Evolutionary conservation across 164 flowering plant genomes (phyloP).

Genomic region (Vitis cinerea): DNA sequence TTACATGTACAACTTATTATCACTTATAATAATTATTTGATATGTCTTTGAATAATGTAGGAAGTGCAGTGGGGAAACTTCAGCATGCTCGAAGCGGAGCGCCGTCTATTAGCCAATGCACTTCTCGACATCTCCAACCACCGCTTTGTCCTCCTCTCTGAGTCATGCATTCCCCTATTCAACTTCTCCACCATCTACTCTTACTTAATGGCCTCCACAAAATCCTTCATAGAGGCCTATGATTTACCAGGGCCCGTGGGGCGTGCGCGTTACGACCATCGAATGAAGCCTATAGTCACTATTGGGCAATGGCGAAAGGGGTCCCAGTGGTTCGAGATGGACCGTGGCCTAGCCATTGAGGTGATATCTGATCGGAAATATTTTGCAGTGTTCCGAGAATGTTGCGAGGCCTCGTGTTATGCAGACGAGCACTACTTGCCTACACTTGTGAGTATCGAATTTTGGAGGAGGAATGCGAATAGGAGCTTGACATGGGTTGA

Average conservation of each 20-base stretch:
- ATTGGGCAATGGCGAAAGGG: constrained; percentile 35
- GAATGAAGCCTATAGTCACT: constrained; percentile 19
- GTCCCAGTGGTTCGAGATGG: constrained; percentile 39
- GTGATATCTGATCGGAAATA: constrained; percentile 24
- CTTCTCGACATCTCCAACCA: constrained; percentile 36
- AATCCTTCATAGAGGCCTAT: constrained; percentile 23
- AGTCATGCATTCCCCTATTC: constrained; percentile 41
- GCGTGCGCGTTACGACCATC: constrained; percentile 25
- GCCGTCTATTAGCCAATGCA: constrained; percentile 35
- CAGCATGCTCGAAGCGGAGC: constrained; percentile 38
- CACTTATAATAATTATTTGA: too few species aligned
- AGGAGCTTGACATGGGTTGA: constrained; percentile 18
- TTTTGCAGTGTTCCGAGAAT: constrained; percentile 8
- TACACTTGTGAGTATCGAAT: constrained; percentile 11
- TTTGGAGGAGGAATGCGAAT: constrained; percentile 12
- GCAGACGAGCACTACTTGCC: constrained; percentile 24
- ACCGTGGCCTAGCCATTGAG: constrained; percentile 23
- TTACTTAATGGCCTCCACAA: constrained; percentile 23
- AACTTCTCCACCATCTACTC: constrained; percentile 35
- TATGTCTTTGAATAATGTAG: constrained; percentile 10
- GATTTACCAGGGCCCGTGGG: constrained; percentile 22
- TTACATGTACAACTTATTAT: too few species aligned
- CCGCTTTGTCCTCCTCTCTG: constrained; percentile 40
- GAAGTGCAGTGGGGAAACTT: constrained; percentile 32
- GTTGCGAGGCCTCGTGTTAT: constrained; percentile 22